Conservation (phyloP, 2,329 filamentous ascomycete species). For the Cercospora citrullina region DNA sequence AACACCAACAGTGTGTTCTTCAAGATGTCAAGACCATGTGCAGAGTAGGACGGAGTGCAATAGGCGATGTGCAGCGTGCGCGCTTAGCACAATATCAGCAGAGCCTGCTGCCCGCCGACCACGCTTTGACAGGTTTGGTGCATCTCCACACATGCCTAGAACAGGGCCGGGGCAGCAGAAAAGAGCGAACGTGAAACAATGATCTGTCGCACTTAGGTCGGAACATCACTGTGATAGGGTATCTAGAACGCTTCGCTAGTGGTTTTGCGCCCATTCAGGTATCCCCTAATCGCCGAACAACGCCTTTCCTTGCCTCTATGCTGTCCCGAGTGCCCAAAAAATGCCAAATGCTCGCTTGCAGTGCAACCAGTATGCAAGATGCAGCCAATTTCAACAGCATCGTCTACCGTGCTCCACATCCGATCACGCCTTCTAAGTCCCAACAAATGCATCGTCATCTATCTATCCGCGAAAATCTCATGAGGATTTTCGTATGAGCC, state of each 20-base stretch:
- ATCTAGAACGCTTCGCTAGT: constrained; percentile 16
- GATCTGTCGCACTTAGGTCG: constrained; percentile 1
- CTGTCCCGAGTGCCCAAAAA: neutral
- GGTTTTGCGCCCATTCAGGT: neutral
- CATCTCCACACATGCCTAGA: constrained; percentile 1
- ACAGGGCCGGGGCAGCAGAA: neutral
- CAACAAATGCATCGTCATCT: constrained; percentile 11
- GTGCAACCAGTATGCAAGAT: constrained; percentile 16
- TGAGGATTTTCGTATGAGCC: constrained; percentile 24
- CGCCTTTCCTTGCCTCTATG: constrained; percentile 7
- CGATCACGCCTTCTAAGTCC: constrained; percentile 18
- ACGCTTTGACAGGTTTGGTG: constrained; percentile 1
- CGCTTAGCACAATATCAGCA: constrained; percentile 1
- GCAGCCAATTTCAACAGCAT: constrained; percentile 10
- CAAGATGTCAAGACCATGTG: neutral
- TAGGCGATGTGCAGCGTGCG: neutral
- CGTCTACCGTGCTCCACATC: neutral
- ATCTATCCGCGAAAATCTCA: constrained; percentile 18
- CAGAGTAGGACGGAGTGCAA: neutral
- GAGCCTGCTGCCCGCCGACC: neutral
- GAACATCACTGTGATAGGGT: constrained; percentile 12
- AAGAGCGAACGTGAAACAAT: constrained; percentile 5
- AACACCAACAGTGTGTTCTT: neutral
- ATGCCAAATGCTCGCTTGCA: constrained; percentile 9
- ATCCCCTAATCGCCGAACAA: constrained; percentile 1